Conservation (phyloP, 2,329 filamentous ascomycete genomes). For the Diplodia seriata region DNA sequence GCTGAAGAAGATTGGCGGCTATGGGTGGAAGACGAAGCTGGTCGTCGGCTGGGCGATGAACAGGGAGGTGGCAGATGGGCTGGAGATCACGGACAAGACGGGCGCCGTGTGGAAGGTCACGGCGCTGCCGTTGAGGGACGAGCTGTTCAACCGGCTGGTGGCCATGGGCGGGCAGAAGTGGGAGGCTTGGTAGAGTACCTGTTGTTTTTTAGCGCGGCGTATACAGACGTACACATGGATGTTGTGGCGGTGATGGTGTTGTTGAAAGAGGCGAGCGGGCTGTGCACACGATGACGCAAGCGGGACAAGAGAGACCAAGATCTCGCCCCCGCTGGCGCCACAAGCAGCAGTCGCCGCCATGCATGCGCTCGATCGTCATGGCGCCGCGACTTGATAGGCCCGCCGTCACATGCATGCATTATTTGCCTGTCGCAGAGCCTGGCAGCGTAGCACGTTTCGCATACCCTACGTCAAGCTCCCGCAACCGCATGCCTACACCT, state of each 20-base stretch:
- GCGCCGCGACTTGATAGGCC: slow-evolving; percentile 21
- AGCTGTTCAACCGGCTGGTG: slow-evolving; percentile 80
- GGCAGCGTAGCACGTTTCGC: background rate
- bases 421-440: slow-evolving; percentile 11
- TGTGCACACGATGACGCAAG: slow-evolving; percentile 25
- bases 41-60: slow-evolving; percentile 81
- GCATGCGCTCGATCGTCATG: slow-evolving; percentile 26
- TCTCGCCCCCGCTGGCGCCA: background rate
- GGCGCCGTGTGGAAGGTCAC: slow-evolving; percentile 67
- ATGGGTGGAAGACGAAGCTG: slow-evolving; percentile 85
- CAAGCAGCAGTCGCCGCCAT: background rate
- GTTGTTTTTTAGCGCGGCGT: background rate
- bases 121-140: slow-evolving; percentile 74
- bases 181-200: slow-evolving; percentile 51
- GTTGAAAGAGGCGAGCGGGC: slow-evolving; percentile 8
- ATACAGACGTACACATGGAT: no score
- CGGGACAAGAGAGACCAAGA: slow-evolving; percentile 4
- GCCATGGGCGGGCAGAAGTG: slow-evolving; percentile 83
- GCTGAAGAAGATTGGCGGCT: slow-evolving; percentile 78
- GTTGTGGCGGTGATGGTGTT: background rate
- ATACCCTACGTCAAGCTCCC: slow-evolving; percentile 15
- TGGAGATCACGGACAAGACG: slow-evolving; percentile 68
- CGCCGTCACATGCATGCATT: slow-evolving; percentile 15
- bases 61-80: slow-evolving; percentile 75
- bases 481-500: background rate